A percentile compares a stretch with the other conserved stretches of the same genome.
Conservation (phyloP, 805 yeast species). For the Barnettozyma populi region DNA sequence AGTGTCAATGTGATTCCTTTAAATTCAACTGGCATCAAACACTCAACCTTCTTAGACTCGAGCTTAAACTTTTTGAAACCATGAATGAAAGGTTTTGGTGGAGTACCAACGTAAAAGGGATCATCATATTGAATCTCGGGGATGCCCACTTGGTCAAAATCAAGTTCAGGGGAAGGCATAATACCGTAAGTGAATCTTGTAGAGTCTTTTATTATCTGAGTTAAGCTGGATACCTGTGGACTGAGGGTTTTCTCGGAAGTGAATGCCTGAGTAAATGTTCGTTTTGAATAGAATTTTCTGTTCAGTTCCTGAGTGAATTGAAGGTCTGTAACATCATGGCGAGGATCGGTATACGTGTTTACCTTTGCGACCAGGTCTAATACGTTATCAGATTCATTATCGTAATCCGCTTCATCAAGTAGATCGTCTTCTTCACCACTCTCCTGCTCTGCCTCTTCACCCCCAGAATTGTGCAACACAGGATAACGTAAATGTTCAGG, state of each 20-base stretch:
- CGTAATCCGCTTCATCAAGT: not conserved
- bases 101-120: slow-evolving; percentile 54
- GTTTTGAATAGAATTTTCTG: slow-evolving; percentile 4
- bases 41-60: slow-evolving; percentile 32
- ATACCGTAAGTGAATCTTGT: slow-evolving; percentile 10
- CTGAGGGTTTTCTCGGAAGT: not conserved
- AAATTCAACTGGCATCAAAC: slow-evolving; percentile 27
- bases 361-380: not conserved
- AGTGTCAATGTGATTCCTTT: slow-evolving; percentile 8
- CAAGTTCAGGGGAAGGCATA: slow-evolving; percentile 20
- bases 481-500: not conserved
- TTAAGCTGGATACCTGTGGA: not conserved
- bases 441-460: not conserved
- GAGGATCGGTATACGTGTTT: not conserved
- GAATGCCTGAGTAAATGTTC: slow-evolving; percentile 9
- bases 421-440: not conserved
- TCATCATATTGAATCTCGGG: slow-evolving; percentile 50
- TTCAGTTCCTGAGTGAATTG: slow-evolving; percentile 10
- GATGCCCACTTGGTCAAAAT: slow-evolving; percentile 43
- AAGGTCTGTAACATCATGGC: not conserved
- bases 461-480: not conserved
- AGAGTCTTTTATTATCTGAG: not conserved
- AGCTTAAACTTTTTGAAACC: slow-evolving; percentile 62
- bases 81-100: slow-evolving; percentile 51
- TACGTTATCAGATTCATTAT: not conserved